phyloP scores from a whole-genome alignment of 2,329 filamentous ascomycete genomes.

The Sordariomycetes sp. region DNA sequence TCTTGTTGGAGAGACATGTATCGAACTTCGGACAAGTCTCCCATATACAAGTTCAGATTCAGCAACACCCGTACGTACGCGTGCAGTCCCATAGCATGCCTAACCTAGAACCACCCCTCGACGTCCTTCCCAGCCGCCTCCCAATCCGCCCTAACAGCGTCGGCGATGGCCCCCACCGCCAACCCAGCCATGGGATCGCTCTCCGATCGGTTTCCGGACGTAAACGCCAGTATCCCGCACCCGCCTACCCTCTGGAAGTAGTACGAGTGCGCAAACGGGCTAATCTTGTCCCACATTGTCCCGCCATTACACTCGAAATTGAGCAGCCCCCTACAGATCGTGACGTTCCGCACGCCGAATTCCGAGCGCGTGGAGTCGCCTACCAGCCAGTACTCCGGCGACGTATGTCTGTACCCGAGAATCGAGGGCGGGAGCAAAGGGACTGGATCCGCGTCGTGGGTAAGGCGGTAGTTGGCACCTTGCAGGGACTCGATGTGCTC shows the following conservation, averaged over 20 bases:
- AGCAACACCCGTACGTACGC: background rate
- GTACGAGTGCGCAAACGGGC: constrained; percentile 28
- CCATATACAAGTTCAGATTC: background rate
- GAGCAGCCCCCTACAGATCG: constrained; percentile 27
- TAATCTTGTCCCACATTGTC: constrained; percentile 21
- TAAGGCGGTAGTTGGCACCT: constrained; percentile 47
- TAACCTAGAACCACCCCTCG: background rate
- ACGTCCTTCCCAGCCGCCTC: background rate
- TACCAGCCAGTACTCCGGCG: constrained; percentile 54
- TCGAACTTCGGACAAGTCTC: background rate
- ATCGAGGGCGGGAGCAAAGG: constrained; percentile 50
- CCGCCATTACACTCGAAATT: constrained; percentile 38
- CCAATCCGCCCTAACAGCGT: background rate
- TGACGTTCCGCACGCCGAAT: constrained; percentile 8
- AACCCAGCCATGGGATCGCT: background rate
- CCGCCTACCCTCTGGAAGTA: constrained; percentile 32
- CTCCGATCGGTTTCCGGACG: background rate
- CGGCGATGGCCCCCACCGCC: background rate
- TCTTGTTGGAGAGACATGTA: background rate
- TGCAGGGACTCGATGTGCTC: constrained; percentile 37
- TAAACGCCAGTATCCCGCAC: constrained; percentile 16
- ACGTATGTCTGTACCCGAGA: constrained; percentile 51
- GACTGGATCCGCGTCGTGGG: constrained; percentile 54
- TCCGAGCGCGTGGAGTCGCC: constrained; percentile 15
- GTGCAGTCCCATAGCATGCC: background rate